Evolutionary conservation across 2,329 filamentous ascomycete genomes (phyloP), one percentile per base, ranked within the genome.

Genomic region (Fusarium falciforme): DNA sequence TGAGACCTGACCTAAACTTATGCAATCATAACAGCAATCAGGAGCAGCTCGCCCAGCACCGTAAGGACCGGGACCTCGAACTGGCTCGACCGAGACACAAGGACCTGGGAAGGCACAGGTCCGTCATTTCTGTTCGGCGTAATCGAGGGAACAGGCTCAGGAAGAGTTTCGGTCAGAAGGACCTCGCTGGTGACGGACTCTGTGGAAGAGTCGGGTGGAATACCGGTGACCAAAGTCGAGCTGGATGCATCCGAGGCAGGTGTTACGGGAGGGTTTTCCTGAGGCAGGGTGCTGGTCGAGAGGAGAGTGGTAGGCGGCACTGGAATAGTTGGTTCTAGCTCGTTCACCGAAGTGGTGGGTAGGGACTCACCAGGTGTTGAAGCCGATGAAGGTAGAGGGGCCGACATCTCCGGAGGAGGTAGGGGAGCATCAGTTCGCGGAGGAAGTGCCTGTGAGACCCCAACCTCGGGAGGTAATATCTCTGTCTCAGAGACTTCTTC

Each of bases 71-170:
- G 70, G 17, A 78, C 49, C 4, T 71, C 70, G 22, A 73, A 72
- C 17, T 67, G 73, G 1, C 61, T 74, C 2, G 79, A 80, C 52
- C 76, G 75, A 4, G 82, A 82, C 6, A 76, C 70, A 7, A 70
- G 71, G 3, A 83, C 77, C 27, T 71, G 76, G 8, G 75, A 80
- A 22, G 80, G 80, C 11, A 73, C 63, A 17, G 77, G 74, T 11
- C 71, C 65, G 9, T 75, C 75, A 11, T 74, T 68, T 3, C 76
- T 67, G 6, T 60, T 65, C 40, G 66, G 68, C 11, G 67, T 57
- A 33, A 72, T 47, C 1, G 77, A 77, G 27, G 79, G 68, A 61
- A 67, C 67, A 42, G 77, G 67, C 68, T 74, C 77, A n/a, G 77
- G 61, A 10, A 73, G 73, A 8, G 67, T 77, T 27, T 79, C 72